Evolutionary conservation across 768 basidiomycete genomes (phyloP).

Genomic region (Pleurotus sapidus): DNA sequence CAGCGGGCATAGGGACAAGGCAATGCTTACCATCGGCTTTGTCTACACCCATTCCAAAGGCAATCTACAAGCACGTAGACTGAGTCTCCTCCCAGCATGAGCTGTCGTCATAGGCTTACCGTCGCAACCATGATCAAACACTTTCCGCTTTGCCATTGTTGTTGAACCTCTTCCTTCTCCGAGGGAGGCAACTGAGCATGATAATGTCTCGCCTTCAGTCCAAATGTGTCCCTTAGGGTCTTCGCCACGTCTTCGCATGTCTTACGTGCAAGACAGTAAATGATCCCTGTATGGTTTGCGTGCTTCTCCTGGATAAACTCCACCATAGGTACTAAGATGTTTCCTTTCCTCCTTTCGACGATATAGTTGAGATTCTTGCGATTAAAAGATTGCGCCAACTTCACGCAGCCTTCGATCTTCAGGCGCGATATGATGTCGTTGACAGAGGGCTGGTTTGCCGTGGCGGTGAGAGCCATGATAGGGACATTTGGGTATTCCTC

Average conservation of each 20-base stretch:
- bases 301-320: slow-evolving; percentile 64
- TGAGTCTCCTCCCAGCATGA: slow-evolving; percentile 1
- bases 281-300: slow-evolving; percentile 66
- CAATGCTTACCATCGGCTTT: slow-evolving; percentile 64
- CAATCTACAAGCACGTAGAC: slow-evolving; percentile 51
- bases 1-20: neutral
- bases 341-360: slow-evolving; percentile 40
- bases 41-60: slow-evolving; percentile 98
- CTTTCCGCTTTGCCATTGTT: slow-evolving; percentile 70
- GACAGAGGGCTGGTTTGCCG: slow-evolving; percentile 77
- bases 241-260: slow-evolving; percentile 82
- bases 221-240: slow-evolving; percentile 51
- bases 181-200: slow-evolving; percentile 73
- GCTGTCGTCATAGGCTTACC: slow-evolving; percentile 36
- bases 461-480: slow-evolving; percentile 96
- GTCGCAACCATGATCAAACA: slow-evolving; percentile 91
- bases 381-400: slow-evolving; percentile 86
- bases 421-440: slow-evolving; percentile 78
- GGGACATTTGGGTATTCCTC: slow-evolving; percentile 76
- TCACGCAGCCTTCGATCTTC: slow-evolving; percentile 51
- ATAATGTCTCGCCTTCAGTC: slow-evolving; percentile 71
- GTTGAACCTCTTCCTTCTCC: slow-evolving; percentile 62
- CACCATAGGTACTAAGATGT: slow-evolving; percentile 56
- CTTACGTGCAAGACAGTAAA: slow-evolving; percentile 74
- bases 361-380: slow-evolving; percentile 86